Conservation (phyloP, 176 grass and related monocot species). For the Carex myosuroides region DNA sequence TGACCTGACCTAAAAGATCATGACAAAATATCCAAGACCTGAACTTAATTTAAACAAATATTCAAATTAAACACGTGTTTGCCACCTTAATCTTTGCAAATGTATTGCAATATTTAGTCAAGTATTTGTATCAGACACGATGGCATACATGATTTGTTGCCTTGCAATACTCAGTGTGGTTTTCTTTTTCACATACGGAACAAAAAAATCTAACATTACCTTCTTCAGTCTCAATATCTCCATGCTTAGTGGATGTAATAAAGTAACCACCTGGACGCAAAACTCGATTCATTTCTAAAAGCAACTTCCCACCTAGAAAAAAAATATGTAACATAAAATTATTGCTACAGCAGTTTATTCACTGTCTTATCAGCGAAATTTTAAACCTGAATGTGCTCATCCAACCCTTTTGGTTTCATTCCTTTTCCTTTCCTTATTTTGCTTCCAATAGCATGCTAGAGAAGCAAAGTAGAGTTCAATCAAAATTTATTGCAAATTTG, state of each 20-base stretch:
- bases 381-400: background rate
- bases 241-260: constrained; percentile 72
- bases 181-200: background rate
- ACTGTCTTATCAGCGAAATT: background rate
- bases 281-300: constrained; percentile 94
- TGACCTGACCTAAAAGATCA: background rate
- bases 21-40: background rate
- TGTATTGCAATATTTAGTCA: background rate
- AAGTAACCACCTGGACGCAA: constrained; percentile 95
- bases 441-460: background rate
- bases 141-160: constrained; percentile 15
- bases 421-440: background rate
- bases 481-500: background rate
- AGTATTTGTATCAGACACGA: background rate
- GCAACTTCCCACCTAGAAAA: constrained; percentile 69
- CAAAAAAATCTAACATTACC: constrained; percentile 26
- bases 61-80: background rate
- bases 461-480: background rate
- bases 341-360: background rate
- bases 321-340: constrained; percentile 27
- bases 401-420: background rate
- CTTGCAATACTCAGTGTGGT: background rate
- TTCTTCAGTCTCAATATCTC: constrained; percentile 87
- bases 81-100: background rate
- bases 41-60: background rate